These are phyloP conservation scores for Stephanodiscus minutulus DNA, from an alignment of 108 stramenopile genomes.

Conservation along the genomic window DNA sequence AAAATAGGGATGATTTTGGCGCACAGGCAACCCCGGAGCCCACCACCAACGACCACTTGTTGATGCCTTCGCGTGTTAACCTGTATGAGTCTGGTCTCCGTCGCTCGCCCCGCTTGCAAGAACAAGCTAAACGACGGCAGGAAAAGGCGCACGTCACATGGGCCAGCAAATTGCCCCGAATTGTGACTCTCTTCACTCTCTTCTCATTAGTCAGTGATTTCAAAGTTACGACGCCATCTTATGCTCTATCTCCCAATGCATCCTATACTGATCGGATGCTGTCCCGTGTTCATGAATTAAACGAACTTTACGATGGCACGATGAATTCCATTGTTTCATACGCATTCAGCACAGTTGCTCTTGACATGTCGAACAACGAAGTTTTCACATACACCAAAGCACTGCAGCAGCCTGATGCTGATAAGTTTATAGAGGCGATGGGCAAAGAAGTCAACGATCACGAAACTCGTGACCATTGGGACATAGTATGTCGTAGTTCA, in stretches of 20 bases:
- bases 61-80: neutral
- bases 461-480: slow-evolving; percentile 5
- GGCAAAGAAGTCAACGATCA: neutral
- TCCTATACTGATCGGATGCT: neutral
- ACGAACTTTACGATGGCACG: slow-evolving; percentile 11
- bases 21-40: neutral
- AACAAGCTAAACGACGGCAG: neutral
- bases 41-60: neutral
- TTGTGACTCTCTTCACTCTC: neutral
- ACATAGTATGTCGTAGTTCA: neutral
- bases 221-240: neutral
- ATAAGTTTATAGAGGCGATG: slow-evolving; percentile 10
- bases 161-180: neutral
- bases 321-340: neutral
- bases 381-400: slow-evolving; percentile 21
- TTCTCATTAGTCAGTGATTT: neutral
- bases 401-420: slow-evolving; percentile 13
- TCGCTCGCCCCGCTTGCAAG: neutral
- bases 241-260: neutral
- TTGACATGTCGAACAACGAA: slow-evolving; percentile 2
- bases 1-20: neutral
- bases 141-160: slow-evolving; percentile 1
- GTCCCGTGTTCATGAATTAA: neutral
- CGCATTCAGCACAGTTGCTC: neutral
- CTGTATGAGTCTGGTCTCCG: neutral